A percentile compares a stretch with the other conserved stretches of the same genome.
These are phyloP conservation scores for Penicillium sp. DNA, from an alignment of 2,329 filamentous ascomycete genomes.

Conservation along the genomic window DNA sequence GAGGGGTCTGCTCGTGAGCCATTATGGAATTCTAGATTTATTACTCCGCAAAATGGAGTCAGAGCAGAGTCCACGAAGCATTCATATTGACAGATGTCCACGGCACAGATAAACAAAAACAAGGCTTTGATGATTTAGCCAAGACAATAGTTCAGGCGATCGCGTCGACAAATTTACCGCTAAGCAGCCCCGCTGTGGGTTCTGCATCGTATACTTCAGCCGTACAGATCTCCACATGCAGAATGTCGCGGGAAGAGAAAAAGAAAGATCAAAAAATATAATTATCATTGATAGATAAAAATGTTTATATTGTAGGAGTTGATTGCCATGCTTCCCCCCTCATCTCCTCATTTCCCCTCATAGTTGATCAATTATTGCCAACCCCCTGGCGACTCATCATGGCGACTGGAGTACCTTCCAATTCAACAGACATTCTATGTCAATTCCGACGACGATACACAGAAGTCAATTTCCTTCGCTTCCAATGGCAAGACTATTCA, in stretches of 20 bases:
- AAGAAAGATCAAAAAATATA: no score
- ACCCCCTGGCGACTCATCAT: neutral
- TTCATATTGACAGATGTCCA: no score
- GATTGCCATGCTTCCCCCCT: no score
- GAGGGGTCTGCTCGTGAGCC: neutral
- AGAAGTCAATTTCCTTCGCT: neutral
- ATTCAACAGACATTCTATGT: neutral
- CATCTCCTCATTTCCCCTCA: neutral
- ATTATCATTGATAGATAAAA: no score
- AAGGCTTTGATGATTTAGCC: neutral
- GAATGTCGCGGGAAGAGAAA: neutral
- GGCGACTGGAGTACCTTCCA: neutral
- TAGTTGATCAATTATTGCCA: neutral
- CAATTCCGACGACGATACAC: neutral
- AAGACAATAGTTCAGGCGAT: neutral
- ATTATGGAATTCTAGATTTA: neutral
- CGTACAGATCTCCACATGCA: neutral
- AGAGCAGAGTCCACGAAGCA: no score
- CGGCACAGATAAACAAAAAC: neutral
- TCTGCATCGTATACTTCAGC: no score
- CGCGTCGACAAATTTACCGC: neutral
- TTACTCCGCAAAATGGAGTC: no score
- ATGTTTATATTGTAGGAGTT: no score
- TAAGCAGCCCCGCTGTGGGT: neutral
- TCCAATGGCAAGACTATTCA: conserved; percentile 11